Evolutionary conservation across 306 rosid species (phyloP), one percentile per base, ranked within the genome.

Genomic region (Bauhinia variegata): DNA sequence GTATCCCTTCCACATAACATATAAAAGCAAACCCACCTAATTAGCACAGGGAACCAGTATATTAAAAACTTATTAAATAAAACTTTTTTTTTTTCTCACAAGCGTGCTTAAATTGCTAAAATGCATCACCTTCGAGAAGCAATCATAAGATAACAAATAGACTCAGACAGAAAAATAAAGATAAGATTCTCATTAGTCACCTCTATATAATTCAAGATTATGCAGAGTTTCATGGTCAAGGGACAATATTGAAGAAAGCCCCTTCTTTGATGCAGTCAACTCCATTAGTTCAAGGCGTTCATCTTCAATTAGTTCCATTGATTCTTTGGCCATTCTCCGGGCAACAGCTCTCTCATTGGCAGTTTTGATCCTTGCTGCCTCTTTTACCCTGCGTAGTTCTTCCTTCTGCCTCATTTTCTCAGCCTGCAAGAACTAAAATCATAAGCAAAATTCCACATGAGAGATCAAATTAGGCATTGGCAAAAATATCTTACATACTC

Each of bases 271-370:
- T 63, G 88, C 81, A 80, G 91, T 89, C 60, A 89, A 67, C 57
- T 89, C 89, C 96, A 89, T 85, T 58, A 89, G 83, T 71, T 89
- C 96, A 70, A 89, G 75, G 30, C 63, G 80, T 62, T 89, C 96
- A 83, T 89, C 96, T 41, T 89, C 96, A 70, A 84, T 74, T 23
- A 83, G 89, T 68, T 87, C 93, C 71, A 53, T 59, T 34, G 93
- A 83, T 73, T 85, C 96, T 81, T 78, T 87, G 50, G 87, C 93
- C 73, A 79, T 72, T 73, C 72, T 79, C 63, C 96, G 91, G 71
- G 96, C 83, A 75, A 74, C 49, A 56, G 89, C 86, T 80, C 89
- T 87, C 77, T 83, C 86, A 71, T 80, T 77, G 55, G 91, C 84
- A 81, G 85, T 93, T 79, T 80, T 89, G 60, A 81, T 84, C 82